Conservation (phyloP, 1,139 yeast species). For the Suhomyces ambrosiae region DNA sequence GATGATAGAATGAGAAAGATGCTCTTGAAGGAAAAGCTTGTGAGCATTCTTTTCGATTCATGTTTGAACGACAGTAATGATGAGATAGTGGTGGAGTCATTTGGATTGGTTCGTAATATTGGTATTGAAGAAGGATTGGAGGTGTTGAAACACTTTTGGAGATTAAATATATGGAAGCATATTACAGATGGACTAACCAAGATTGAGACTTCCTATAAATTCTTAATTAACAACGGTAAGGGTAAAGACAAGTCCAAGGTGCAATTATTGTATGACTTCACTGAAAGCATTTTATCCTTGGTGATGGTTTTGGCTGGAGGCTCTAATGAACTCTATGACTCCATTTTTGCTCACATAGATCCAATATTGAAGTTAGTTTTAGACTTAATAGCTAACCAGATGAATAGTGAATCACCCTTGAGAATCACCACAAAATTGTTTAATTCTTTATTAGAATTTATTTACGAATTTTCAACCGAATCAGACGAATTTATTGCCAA, state of each 20-base stretch:
- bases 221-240: slow-evolving; percentile 35
- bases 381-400: slow-evolving; percentile 37
- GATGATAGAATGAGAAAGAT: slow-evolving; percentile 63
- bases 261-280: slow-evolving; percentile 59
- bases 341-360: slow-evolving; percentile 47
- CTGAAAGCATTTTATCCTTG: slow-evolving; percentile 75
- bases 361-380: slow-evolving; percentile 46
- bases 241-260: slow-evolving; percentile 43
- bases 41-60: slow-evolving; percentile 64
- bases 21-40: slow-evolving; percentile 69
- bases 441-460: slow-evolving; percentile 57
- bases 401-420: slow-evolving; percentile 27
- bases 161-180: slow-evolving; percentile 72
- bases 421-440: slow-evolving; percentile 47
- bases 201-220: slow-evolving; percentile 49
- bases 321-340: slow-evolving; percentile 60
- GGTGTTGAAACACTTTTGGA: slow-evolving; percentile 70
- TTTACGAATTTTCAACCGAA: slow-evolving; percentile 68
- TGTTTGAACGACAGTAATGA: slow-evolving; percentile 67
- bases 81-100: slow-evolving; percentile 77
- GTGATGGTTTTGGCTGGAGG: slow-evolving; percentile 67
- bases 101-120: slow-evolving; percentile 77
- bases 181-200: slow-evolving; percentile 55
- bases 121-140: slow-evolving; percentile 91
- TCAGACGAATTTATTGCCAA: slow-evolving; percentile 57